Evolutionary conservation across 176 grass and related monocot genomes (phyloP), one percentile per base, ranked within the genome.

Genomic region (Oryza meridionalis): DNA sequence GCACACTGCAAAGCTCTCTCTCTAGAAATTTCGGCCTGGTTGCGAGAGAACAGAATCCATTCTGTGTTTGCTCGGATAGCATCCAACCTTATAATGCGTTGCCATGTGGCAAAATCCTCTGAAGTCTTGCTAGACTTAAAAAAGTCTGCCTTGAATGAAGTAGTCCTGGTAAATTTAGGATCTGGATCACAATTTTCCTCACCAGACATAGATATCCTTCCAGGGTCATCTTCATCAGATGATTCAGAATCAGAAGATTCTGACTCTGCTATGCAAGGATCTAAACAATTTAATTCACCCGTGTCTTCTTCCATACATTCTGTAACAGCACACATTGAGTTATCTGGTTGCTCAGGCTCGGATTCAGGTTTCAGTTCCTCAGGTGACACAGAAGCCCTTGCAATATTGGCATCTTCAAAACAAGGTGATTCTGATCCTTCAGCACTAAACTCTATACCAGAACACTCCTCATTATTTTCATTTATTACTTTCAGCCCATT

Each of bases 21-120:
- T 77, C 89, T 77, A 27, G 87, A 84, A 43, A 95, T 67, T 79
- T 86, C 74, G 53, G 91, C 82, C 73, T 93, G 96, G 67, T 67
- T 72, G 32, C 53, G 77, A 7, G 91, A 93, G 87, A 91, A 89
- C 19, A 89, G 58, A 78, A 94, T 85, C 95, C 95, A 97, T 81
- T 97, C 96, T 13, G 87, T 50, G 55, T 90, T 91, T 47, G 93
- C 88, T 27, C 96, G 87, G 65, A 95, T 82, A 35, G 96, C 92
- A 84, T 98, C 96, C 67, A 98, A 69, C 83, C 96, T 94, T 72
- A 98, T 98, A 45, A 98, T 98, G 33, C 96, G 92, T 53, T 98
- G 92, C 96, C 96, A 98, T 42, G 89, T 93, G 17, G 85, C 35
- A 4, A 95, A 93, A 83, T 98, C 89, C 78, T 98, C 96, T 0